phyloP scores from a whole-genome alignment of 163 green algal genomes.

The Smithsoniella earleae region DNA sequence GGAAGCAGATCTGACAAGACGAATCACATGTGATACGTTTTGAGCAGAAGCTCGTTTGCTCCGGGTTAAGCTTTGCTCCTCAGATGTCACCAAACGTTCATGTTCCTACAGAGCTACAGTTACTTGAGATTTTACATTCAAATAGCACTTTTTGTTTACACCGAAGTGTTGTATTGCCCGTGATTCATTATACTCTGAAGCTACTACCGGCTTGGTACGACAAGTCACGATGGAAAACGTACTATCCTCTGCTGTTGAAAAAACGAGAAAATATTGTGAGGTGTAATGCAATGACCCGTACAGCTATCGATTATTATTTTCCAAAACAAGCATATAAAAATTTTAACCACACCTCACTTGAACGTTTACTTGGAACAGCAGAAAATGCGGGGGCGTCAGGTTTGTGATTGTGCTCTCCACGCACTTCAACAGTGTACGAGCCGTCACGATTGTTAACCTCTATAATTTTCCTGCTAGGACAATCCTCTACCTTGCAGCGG shows the following conservation, averaged over 20 bases:
- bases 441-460: background rate
- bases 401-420: background rate
- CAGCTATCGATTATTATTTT: background rate
- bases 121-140: background rate
- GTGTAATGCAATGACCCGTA: no score
- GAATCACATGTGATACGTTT: background rate
- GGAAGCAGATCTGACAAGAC: background rate
- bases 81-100: background rate
- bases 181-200: background rate
- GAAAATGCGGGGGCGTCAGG: background rate
- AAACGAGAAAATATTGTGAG: no score
- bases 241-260: no score
- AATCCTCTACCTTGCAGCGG: background rate
- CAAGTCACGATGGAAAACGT: no score
- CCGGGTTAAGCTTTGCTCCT: background rate
- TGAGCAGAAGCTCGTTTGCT: background rate
- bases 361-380: background rate
- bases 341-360: background rate
- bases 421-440: background rate
- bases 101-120: background rate
- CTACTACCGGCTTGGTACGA: background rate
- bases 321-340: background rate
- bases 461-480: background rate
- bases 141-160: background rate
- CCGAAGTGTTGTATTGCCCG: background rate